These are phyloP conservation scores for Jaltomata sinuosa DNA, from an alignment of 257 asterid species.

Conservation along the genomic window DNA sequence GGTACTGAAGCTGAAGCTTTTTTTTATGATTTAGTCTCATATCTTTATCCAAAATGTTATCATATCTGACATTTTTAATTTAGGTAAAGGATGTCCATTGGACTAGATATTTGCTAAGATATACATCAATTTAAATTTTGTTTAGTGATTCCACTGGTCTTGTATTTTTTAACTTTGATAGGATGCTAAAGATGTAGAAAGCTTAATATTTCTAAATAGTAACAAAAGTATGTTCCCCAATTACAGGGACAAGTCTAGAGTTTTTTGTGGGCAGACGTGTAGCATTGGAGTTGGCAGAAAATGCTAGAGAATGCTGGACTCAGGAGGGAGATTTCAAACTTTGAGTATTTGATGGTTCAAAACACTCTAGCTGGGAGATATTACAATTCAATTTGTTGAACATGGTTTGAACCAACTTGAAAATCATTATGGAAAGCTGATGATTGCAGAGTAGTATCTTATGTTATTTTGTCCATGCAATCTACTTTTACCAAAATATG, in stretches of 20 bases:
- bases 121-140: slow-evolving; percentile 89
- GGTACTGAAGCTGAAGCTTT: slow-evolving; percentile 31
- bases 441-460: no score
- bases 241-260: slow-evolving; percentile 59
- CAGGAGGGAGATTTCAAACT: slow-evolving; percentile 94
- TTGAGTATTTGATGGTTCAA: slow-evolving; percentile 87
- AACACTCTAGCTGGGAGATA: slow-evolving; percentile 94
- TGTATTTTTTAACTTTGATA: slow-evolving; percentile 68
- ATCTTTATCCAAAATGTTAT: no score
- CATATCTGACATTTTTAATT: slow-evolving; percentile 13
- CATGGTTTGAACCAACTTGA: no score
- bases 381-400: no score
- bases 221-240: slow-evolving; percentile 56
- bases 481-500: no score
- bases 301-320: no score
- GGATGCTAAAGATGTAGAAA: slow-evolving; percentile 81
- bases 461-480: no score
- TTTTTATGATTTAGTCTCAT: neutral
- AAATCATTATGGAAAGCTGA: no score
- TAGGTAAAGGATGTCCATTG: slow-evolving; percentile 92
- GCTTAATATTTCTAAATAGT: slow-evolving; percentile 61
- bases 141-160: slow-evolving; percentile 67
- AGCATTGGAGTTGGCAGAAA: no score
- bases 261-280: slow-evolving; percentile 88
- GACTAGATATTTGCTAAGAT: slow-evolving; percentile 86